phyloP scores from a whole-genome alignment of 1,284 basidiomycete species.

The Takashimella tepidaria region DNA sequence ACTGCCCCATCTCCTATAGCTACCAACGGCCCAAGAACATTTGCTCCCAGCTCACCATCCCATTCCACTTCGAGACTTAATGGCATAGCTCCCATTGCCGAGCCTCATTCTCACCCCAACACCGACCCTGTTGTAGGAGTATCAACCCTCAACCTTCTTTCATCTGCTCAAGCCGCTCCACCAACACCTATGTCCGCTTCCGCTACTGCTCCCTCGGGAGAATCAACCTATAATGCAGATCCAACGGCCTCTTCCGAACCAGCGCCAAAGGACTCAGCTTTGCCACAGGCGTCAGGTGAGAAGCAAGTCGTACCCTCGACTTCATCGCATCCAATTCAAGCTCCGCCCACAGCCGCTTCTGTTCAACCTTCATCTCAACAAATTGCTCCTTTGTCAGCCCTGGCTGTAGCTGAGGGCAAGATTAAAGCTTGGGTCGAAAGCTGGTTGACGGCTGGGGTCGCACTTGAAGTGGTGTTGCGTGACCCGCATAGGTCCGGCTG shows the following conservation, averaged over 20 bases:
- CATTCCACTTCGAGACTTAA: neutral
- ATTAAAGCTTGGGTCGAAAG: constrained; percentile 28
- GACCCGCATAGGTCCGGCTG: constrained; percentile 38
- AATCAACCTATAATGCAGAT: neutral
- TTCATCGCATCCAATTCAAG: neutral
- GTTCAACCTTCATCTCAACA: neutral
- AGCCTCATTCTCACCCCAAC: too few species aligned
- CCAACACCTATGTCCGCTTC: neutral
- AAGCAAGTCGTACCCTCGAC: neutral
- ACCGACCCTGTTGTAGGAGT: too few species aligned
- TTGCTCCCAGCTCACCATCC: neutral
- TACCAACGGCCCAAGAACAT: neutral
- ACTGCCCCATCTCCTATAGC: constrained; percentile 1
- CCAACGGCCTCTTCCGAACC: neutral
- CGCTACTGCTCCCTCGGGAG: neutral
- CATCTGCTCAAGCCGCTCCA: neutral
- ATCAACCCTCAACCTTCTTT: neutral
- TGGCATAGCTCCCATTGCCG: neutral
- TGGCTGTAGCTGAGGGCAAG: neutral
- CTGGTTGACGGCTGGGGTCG: constrained; percentile 23
- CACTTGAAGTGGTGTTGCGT: constrained; percentile 32
- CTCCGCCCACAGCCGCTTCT: neutral
- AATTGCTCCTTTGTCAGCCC: neutral
- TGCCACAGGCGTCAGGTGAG: neutral
- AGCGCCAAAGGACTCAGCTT: neutral